Evolutionary conservation across 2,329 filamentous ascomycete species (phyloP), one percentile per base, ranked within the genome.

Genomic region (Aspergillus clavatus): DNA sequence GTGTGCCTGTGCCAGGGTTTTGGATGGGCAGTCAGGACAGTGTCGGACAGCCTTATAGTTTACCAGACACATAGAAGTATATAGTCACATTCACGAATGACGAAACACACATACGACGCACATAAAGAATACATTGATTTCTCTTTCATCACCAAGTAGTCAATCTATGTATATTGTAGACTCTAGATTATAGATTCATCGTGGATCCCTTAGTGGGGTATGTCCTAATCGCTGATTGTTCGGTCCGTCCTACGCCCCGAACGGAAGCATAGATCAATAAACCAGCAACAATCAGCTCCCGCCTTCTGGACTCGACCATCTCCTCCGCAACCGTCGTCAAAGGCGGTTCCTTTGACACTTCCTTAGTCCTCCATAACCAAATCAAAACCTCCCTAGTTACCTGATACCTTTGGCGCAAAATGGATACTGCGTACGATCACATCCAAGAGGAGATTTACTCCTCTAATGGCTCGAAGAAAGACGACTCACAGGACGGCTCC

Each of bases 401-500:
- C 24, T 4, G 43, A 47, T 23, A 37, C 29, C 22, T 7, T 45
- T 22, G 28, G 38, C 27, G 26, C 16, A 39, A 37, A 16, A 97
- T 98, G 93, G 93, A 98, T 80, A 78, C 94, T 62, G 90, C 90
- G 36, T 98, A 97, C 78, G 93, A 98, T 64, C 89, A 95, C 69
- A 95, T 97, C 60, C 84, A 89, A 65, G 89, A 95, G 73, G 84
- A 93, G 66, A 79, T 82, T 41, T 78, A 87, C 56, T 51, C 66
- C 51, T 75, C 80, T 29, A 78, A 81, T 58, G 75, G 8, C 39
- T 51, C 60, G 26, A 66, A 71, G 27, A 72, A 76, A 52, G 71
- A 73, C 50, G 70, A 72, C 35, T 67, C 68, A 73, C 39, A 63
- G 71, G 68, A 71, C 71, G 45, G 80, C 27, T 42, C 56, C 21